Evolutionary conservation across 306 rosid genomes (phyloP), one percentile per base, ranked within the genome.

Genomic region (Mimosa pudica): DNA sequence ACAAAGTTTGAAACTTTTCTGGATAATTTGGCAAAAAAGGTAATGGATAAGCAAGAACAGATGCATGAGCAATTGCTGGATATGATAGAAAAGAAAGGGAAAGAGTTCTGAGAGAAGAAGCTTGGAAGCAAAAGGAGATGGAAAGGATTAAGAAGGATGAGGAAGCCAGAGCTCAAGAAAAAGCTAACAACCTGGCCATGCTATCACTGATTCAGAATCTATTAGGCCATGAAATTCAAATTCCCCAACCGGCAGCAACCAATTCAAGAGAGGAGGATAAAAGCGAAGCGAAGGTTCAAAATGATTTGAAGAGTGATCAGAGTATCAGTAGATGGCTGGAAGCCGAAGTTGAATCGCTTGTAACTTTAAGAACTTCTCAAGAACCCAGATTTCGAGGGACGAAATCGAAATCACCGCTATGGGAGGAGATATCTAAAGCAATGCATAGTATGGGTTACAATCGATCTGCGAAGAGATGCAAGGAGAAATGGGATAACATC

Each of bases 401-500:
- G 14, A 89, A 87, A 74, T 75, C 84, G 0, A 91, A 89, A 82
- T 88, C 86, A 54, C 85, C 90, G 6, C 70, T 89, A 47, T 91
- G 98, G 96, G 98, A 92, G 67, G 98, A 92, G 89, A 86, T 94
- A 76, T 85, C 97, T 45, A 80, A 63, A 57, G 88, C 86, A 62
- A 86, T 91, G 94, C 24, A 60, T 4, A 70, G 76, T 33, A 84
- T 82, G 87, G 97, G 95, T 1, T 87, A 82, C 87, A 82, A 80
- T 75, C 88, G 94, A 13, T 78, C 92, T 4, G 90, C 90, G 18
- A 91, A 85, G 82, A 90, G 89, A 81, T 95, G 98, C 61, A 91
- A 85, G 84, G 94, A 95, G 83, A 92, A 92, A 84, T 92, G 98
- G 97, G 96, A 90, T 65, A 89, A 91, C 90, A 91, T 92, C 77